These are phyloP conservation scores for fission yeast (Schizosaccharomyces pombe) DNA, from an alignment of 805 yeast species.

Conservation along the genomic window DNA sequence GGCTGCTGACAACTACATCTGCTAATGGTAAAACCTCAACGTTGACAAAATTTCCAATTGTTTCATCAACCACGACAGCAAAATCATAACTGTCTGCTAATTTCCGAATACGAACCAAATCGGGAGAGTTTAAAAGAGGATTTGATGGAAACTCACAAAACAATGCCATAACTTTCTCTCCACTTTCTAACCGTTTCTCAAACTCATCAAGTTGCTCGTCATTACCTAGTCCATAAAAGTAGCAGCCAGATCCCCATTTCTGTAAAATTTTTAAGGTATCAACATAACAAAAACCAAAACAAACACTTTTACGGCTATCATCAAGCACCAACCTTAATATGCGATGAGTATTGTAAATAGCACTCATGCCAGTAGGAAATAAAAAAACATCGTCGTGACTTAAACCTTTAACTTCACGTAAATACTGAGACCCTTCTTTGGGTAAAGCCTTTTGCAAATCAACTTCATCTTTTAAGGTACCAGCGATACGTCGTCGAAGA, in stretches of 20 bases:
- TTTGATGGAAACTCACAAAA: slow-evolving; percentile 90
- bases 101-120: slow-evolving; percentile 37
- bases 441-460: slow-evolving; percentile 11
- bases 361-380: slow-evolving; percentile 81
- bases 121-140: slow-evolving; percentile 73
- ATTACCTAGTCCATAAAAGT: slow-evolving; percentile 69
- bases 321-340: slow-evolving; percentile 7
- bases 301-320: slow-evolving; percentile 36
- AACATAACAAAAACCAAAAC: slow-evolving; percentile 90
- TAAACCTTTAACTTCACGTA: slow-evolving; percentile 13
- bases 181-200: slow-evolving; percentile 34
- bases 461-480: slow-evolving; percentile 26
- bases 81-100: slow-evolving; percentile 51
- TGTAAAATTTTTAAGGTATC: slow-evolving; percentile 68
- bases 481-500: slow-evolving; percentile 50
- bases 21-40: slow-evolving; percentile 57
- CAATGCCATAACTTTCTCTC: slow-evolving; percentile 47
- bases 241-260: slow-evolving; percentile 82
- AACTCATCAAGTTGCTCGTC: slow-evolving; percentile 37
- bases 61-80: slow-evolving; percentile 74
- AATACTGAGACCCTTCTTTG: slow-evolving; percentile 6
- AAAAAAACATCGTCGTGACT: slow-evolving; percentile 51
- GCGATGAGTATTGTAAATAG: slow-evolving; percentile 62
- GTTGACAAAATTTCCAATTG: slow-evolving; percentile 76
- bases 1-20: slow-evolving; percentile 69